A percentile compares a stretch with the other conserved stretches of the same genome.
These are phyloP conservation scores for Przewalskia tangutica DNA, from an alignment of 257 asterid species.

Conservation along the genomic window DNA sequence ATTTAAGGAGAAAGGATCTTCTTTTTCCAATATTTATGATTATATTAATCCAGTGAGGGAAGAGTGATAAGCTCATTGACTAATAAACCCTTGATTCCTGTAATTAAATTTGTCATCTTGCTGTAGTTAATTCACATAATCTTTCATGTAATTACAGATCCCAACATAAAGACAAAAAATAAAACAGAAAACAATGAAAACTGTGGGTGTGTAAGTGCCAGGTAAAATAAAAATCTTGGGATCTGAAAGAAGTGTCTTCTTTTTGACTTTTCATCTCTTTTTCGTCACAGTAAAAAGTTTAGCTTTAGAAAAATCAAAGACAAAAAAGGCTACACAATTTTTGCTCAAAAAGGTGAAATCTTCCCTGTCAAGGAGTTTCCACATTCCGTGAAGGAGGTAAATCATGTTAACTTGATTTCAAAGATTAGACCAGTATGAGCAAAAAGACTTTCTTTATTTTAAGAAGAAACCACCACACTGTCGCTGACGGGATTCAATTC, in stretches of 20 bases:
- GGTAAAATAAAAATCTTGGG: background rate
- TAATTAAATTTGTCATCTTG: background rate
- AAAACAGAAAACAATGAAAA: background rate
- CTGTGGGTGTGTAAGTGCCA: background rate
- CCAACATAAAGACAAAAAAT: background rate
- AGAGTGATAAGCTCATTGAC: background rate
- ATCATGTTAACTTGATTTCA: too few species aligned
- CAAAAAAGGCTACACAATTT: background rate
- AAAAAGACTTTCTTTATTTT: too few species aligned
- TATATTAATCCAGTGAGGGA: background rate
- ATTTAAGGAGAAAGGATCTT: background rate
- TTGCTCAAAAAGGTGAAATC: too few species aligned
- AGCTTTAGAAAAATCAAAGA: background rate
- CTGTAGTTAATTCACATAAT: background rate
- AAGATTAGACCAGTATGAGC: too few species aligned
- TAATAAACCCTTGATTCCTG: background rate
- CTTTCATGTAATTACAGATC: background rate
- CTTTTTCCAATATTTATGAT: background rate
- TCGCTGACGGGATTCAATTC: too few species aligned
- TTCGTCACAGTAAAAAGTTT: background rate
- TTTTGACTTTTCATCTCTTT: background rate
- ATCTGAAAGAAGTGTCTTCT: background rate
- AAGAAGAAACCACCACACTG: too few species aligned
- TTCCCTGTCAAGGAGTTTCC: too few species aligned
- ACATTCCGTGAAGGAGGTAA: too few species aligned